Base-by-base conservation (phyloP, 805 yeast species). In the Saturnispora halmiae region DNA sequence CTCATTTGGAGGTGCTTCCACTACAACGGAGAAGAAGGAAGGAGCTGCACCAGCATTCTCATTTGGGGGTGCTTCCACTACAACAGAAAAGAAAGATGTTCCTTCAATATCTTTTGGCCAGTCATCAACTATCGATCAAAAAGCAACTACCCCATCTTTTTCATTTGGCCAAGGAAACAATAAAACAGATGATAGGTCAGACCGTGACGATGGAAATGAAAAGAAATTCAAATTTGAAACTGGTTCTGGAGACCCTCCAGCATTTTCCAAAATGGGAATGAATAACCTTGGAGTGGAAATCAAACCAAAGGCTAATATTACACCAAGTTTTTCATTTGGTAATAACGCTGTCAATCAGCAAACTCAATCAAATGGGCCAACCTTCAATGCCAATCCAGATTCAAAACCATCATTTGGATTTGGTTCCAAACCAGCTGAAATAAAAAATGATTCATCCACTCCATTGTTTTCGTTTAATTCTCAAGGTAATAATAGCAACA, bases 131-230 rank as follows among this genome's bases (percentile, higher is more conserved):
- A n/a, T n/a, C n/a, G n/a, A n/a, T n/a, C n/a, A n/a, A n/a, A n/a
- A n/a, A 10, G 29, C 36, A 4, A 8, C 28, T 4, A 14, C 18
- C 1, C 10, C 36, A 1, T 24, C 41, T 15, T 45, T 49, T 30
- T 36, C 41, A 9, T 39, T 45, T 28, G 46, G 44, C 19, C 36
- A 46, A 18, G n/a, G 9, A 22, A 22, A 22, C 26, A 22, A 7
- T 10, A 22, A 22, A 22, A 22, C 6, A 22, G 26, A 22, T 22
- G 26, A 22, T 7, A 22, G 26, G n/a, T n/a, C n/a, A 7, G 26
- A 40, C 14, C 19, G 9, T 4, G 10, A 7, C 15, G 18, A 22
- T 4, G 21, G 29, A 5, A 6, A 34, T n/a, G 10, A 13, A 6
- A 43, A 35, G 10, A 18, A 33, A 20, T 31, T 27, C 14, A 36